Evolutionary conservation across 108 stramenopile genomes (phyloP).

Genomic region (Ochromonas danica): DNA sequence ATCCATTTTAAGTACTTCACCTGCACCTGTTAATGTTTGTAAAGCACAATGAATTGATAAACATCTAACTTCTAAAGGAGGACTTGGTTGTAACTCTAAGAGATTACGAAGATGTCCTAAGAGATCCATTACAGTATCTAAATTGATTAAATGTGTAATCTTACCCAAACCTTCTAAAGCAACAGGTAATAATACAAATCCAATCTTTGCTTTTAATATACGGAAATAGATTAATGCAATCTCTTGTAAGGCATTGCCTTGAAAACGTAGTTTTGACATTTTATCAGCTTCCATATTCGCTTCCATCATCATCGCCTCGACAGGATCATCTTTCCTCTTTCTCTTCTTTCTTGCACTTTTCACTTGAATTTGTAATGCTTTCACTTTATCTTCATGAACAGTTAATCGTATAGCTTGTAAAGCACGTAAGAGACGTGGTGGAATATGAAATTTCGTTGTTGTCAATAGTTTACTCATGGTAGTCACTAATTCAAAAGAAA

Average conservation of each 20-base stretch:
- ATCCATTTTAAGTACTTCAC: constrained; percentile 17
- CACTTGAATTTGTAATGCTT: not conserved
- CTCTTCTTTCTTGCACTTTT: constrained; percentile 7
- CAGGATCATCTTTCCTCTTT: not conserved
- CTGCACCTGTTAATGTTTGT: constrained; percentile 10
- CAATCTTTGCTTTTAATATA: constrained; percentile 13
- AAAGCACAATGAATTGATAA: constrained; percentile 5
- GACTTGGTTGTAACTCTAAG: not conserved
- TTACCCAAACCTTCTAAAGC: constrained; percentile 24
- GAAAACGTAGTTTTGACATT: constrained; percentile 1
- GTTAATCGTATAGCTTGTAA: constrained; percentile 4
- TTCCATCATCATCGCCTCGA: constrained; percentile 5
- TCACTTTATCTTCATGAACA: not conserved
- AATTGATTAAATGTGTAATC: constrained; percentile 35
- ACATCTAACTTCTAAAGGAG: not conserved
- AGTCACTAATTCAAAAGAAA: constrained; percentile 30
- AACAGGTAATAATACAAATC: not conserved
- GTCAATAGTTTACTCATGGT: not conserved
- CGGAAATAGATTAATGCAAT: constrained; percentile 28
- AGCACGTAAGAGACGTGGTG: not conserved
- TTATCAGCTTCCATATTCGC: not conserved
- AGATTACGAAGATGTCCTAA: not conserved
- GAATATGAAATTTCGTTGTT: not conserved
- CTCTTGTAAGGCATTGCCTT: constrained; percentile 10
- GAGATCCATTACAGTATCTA: constrained; percentile 23